phyloP scores from a whole-genome alignment of 805 yeast genomes.

The Candida sanyiensis region DNA sequence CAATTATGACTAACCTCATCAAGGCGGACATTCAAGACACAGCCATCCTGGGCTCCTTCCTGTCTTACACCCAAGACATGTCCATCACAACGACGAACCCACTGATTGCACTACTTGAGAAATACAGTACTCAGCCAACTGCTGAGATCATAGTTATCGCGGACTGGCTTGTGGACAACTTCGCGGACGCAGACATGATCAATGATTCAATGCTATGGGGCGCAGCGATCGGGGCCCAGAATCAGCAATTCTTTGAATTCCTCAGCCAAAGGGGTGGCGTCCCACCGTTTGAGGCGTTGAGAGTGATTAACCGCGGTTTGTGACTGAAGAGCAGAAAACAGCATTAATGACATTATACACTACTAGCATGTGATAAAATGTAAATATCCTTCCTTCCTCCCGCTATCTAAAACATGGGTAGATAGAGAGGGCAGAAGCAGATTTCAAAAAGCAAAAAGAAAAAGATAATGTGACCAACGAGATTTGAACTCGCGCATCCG shows the following conservation, averaged over 20 bases:
- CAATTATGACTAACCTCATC: constrained; percentile 10
- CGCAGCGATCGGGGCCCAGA: constrained; percentile 7
- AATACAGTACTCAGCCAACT: background rate
- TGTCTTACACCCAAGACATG: constrained; percentile 9
- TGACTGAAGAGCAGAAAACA: background rate
- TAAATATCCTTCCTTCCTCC: no score
- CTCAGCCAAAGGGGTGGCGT: constrained; percentile 19
- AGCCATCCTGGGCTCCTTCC: background rate
- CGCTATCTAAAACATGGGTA: no score
- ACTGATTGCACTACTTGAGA: constrained; percentile 17
- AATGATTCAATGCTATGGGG: constrained; percentile 21
- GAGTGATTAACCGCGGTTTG: background rate
- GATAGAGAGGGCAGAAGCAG: no score
- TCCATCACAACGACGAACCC: constrained; percentile 11
- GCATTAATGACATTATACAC: no score
- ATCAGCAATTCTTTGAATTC: constrained; percentile 11
- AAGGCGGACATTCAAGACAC: background rate
- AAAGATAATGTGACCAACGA: constrained; percentile 33
- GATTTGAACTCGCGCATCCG: constrained; percentile 41
- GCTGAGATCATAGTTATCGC: constrained; percentile 9
- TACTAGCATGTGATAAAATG: no score
- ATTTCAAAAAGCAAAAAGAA: constrained; percentile 9
- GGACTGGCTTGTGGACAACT: constrained; percentile 17
- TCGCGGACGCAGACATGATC: constrained; percentile 6
- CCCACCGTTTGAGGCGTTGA: constrained; percentile 19